These are phyloP conservation scores for Triadica sebifera DNA, from an alignment of 345 rosid genomes.

Conservation along the genomic window DNA sequence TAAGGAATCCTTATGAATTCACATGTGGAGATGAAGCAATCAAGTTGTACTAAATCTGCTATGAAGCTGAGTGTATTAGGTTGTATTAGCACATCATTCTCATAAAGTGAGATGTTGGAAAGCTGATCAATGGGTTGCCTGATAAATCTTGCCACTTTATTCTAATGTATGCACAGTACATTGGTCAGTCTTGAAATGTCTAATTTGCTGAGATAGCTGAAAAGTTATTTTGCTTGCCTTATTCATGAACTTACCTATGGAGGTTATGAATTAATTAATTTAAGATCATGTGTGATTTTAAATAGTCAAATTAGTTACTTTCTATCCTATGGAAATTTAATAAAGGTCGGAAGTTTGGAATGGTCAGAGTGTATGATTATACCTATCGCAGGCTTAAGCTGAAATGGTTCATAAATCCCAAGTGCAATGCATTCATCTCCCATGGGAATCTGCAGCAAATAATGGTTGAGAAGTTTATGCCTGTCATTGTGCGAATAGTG, in stretches of 20 bases:
- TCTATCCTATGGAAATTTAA: neutral
- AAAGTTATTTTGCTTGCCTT: neutral
- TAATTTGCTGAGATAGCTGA: neutral
- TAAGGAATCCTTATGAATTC: neutral
- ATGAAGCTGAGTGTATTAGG: neutral
- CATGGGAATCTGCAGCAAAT: no score
- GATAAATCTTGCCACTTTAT: neutral
- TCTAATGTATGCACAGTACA: neutral
- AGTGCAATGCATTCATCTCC: no score
- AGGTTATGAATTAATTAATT: neutral
- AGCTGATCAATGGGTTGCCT: neutral
- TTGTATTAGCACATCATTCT: neutral
- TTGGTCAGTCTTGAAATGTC: neutral
- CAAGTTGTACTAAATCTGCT: neutral
- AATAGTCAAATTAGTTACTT: neutral
- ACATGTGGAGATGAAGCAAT: neutral
- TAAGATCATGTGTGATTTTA: neutral
- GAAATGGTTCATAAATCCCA: no score
- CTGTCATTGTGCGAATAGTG: slow-evolving; percentile 61
- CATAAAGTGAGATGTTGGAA: neutral
- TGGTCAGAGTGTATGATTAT: neutral
- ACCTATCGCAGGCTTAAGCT: no score
- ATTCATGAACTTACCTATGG: neutral
- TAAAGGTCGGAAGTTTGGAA: no score
- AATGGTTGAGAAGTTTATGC: slow-evolving; percentile 43